phyloP scores from a whole-genome alignment of 768 basidiomycete species.

The Suillus lakei region DNA sequence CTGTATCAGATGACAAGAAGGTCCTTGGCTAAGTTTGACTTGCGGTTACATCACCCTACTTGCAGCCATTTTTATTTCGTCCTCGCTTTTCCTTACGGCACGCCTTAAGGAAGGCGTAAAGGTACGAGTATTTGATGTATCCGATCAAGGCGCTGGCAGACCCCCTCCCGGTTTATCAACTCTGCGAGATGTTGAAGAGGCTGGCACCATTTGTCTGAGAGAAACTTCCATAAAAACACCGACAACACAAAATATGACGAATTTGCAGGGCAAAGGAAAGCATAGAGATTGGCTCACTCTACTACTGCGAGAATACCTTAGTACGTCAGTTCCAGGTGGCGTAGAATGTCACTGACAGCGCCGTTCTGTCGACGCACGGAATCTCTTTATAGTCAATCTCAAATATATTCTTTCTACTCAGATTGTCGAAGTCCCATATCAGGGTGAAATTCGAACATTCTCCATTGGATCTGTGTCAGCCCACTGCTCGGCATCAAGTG shows the following conservation, averaged over 20 bases:
- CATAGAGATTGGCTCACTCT: slow-evolving; percentile 70
- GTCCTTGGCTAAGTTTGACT: slow-evolving; percentile 20
- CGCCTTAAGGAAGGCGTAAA: slow-evolving; percentile 53
- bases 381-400: slow-evolving; percentile 60
- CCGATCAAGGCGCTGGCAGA: slow-evolving; percentile 41
- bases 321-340: slow-evolving; percentile 42
- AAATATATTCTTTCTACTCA: slow-evolving; percentile 70
- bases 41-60: slow-evolving; percentile 9
- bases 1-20: slow-evolving; percentile 10
- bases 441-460: slow-evolving; percentile 63
- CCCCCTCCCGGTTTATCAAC: slow-evolving; percentile 52
- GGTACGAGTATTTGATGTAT: slow-evolving; percentile 54
- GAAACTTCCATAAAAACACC: slow-evolving; percentile 43
- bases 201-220: slow-evolving; percentile 54
- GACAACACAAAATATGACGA: slow-evolving; percentile 23
- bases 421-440: slow-evolving; percentile 64
- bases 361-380: slow-evolving; percentile 13
- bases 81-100: slow-evolving; percentile 65
- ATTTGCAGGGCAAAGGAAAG: slow-evolving; percentile 34
- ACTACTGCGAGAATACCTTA: slow-evolving; percentile 67
- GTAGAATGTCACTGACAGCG: slow-evolving; percentile 4
- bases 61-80: slow-evolving; percentile 60
- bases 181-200: slow-evolving; percentile 53
- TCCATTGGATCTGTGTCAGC: slow-evolving; percentile 51
- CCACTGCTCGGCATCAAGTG: slow-evolving; percentile 21